Percentiles rank a stretch among this genome's conserved stretches.
Evolutionary conservation across 2,329 filamentous ascomycete species (phyloP).

Genomic region (Colletotrichum euphorbiae): DNA sequence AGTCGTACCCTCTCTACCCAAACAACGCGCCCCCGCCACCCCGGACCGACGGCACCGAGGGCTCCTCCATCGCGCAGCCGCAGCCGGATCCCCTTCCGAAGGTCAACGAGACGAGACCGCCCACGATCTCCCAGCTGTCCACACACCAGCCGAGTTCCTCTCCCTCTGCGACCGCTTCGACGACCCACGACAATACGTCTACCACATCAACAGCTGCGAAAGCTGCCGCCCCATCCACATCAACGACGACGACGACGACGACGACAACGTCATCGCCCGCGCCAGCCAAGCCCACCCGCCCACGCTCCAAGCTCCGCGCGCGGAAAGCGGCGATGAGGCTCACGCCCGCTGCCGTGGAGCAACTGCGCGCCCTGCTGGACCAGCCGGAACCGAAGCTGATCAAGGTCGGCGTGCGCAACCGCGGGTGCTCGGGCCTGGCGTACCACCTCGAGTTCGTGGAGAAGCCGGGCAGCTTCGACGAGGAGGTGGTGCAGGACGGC

Average conservation of each 20-base stretch:
- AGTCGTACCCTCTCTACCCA: slow-evolving; percentile 63
- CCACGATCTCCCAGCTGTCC: slow-evolving; percentile 44
- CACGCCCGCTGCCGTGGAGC: slow-evolving; percentile 81
- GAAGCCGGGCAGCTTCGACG: slow-evolving; percentile 87
- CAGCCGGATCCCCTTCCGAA: slow-evolving; percentile 58
- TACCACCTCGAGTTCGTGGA: slow-evolving; percentile 97
- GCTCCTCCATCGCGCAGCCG: slow-evolving; percentile 60
- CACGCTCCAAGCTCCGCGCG: slow-evolving; percentile 69
- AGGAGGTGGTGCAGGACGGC: slow-evolving; percentile 93
- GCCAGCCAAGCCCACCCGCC: slow-evolving; percentile 52
- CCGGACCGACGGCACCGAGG: slow-evolving; percentile 58
- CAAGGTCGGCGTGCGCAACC: slow-evolving; percentile 91
- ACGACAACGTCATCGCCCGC: slow-evolving; percentile 24
- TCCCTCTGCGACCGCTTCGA: slow-evolving; percentile 29
- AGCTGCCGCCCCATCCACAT: slow-evolving; percentile 28
- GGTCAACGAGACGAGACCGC: slow-evolving; percentile 65
- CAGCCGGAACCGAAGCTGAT: slow-evolving; percentile 93
- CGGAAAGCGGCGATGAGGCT: slow-evolving; percentile 94
- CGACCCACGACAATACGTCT: slow-evolving; percentile 39
- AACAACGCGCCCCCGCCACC: slow-evolving; percentile 53
- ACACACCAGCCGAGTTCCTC: slow-evolving; percentile 31
- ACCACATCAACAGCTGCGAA: slow-evolving; percentile 33
- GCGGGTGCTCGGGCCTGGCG: slow-evolving; percentile 91
- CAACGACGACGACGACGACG: slow-evolving; percentile 37
- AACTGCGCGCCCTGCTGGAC: slow-evolving; percentile 80